phyloP scores from a whole-genome alignment of 805 yeast genomes.

The Allodekkera sacchari region DNA sequence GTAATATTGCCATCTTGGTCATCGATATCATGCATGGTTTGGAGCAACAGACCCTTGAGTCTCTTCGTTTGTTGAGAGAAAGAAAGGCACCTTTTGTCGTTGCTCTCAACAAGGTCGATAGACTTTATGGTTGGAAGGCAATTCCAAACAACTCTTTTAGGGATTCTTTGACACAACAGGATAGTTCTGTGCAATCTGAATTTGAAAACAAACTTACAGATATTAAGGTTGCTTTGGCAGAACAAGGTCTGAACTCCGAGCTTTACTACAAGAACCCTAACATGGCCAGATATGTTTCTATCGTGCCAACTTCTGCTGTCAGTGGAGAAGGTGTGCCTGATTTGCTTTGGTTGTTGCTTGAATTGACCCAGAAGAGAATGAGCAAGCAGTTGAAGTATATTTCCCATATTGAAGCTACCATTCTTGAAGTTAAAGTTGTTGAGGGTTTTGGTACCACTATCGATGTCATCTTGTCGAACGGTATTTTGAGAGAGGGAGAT shows the following conservation, averaged over 20 bases:
- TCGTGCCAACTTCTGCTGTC: slow-evolving; percentile 97
- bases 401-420: slow-evolving; percentile 89
- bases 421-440: slow-evolving; percentile 93
- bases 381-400: slow-evolving; percentile 95
- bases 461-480: slow-evolving; percentile 96
- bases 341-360: slow-evolving; percentile 88
- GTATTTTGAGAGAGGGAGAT: slow-evolving; percentile 91
- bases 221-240: slow-evolving; percentile 87
- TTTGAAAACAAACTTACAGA: slow-evolving; percentile 80
- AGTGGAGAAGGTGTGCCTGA: slow-evolving; percentile 99
- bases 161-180: slow-evolving; percentile 80
- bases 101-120: slow-evolving; percentile 95
- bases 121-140: slow-evolving; percentile 90
- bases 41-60: slow-evolving; percentile 95
- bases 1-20: slow-evolving; percentile 98
- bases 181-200: slow-evolving; percentile 80
- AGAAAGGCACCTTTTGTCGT: slow-evolving; percentile 97
- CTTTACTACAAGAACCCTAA: slow-evolving; percentile 92
- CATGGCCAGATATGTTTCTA: slow-evolving; percentile 86
- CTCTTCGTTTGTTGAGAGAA: slow-evolving; percentile 84
- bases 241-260: slow-evolving; percentile 97
- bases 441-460: slow-evolving; percentile 99
- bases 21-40: slow-evolving; percentile 99
- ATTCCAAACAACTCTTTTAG: slow-evolving; percentile 93
- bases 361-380: slow-evolving; percentile 97